phyloP scores from a whole-genome alignment of 1,139 yeast genomes.

The Suhomyces chickasaworum region DNA sequence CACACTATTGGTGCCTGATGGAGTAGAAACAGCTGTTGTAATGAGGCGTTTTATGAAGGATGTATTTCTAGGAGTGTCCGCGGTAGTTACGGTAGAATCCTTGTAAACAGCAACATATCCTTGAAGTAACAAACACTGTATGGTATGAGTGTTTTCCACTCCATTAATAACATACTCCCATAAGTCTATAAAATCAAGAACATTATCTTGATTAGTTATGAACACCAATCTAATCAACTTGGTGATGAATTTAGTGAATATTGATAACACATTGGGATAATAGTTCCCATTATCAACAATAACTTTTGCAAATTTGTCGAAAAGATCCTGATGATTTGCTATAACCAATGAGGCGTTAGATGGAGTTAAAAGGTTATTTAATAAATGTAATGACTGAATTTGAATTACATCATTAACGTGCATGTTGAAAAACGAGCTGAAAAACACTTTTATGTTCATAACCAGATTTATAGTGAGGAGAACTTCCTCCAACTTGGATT shows the following conservation, averaged over 20 bases:
- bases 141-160: conserved; percentile 12
- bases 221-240: conserved; percentile 28
- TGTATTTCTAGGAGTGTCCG: conserved; percentile 11
- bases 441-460: conserved; percentile 20
- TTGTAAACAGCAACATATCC: conserved; percentile 13
- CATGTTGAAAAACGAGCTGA: conserved; percentile 24
- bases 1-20: conserved; percentile 12
- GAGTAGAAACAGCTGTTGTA: conserved; percentile 10
- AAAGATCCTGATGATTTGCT: conserved; percentile 17
- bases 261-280: conserved; percentile 36
- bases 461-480: conserved; percentile 14
- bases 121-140: conserved; percentile 22
- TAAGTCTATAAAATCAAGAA: conserved; percentile 19
- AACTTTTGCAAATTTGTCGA: conserved; percentile 27
- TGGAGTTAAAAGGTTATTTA: conserved; percentile 31
- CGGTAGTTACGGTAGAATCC: conserved; percentile 6
- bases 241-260: conserved; percentile 33
- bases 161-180: conserved; percentile 22
- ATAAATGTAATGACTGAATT: conserved; percentile 41
- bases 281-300: conserved; percentile 39
- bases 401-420: conserved; percentile 41
- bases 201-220: conserved; percentile 10
- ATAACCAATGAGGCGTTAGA: conserved; percentile 16
- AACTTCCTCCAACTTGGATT: conserved; percentile 22
- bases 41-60: conserved; percentile 14